phyloP scores from a whole-genome alignment of 257 asterid species.

The Solanum tarijense region DNA sequence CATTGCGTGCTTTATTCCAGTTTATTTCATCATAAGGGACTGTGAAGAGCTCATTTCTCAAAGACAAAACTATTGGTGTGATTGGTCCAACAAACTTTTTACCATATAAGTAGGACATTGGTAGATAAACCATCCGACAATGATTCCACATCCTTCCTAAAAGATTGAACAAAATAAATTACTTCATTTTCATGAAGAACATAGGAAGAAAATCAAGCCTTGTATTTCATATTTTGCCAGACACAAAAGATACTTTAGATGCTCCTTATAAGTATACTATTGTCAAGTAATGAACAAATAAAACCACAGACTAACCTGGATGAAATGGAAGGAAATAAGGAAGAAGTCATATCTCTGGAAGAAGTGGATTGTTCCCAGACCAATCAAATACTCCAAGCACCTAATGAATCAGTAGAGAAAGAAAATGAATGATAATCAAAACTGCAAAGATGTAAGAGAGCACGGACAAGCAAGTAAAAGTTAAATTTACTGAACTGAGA shows the following conservation, averaged over 20 bases:
- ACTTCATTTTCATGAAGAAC: no score
- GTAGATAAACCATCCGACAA: constrained; percentile 95
- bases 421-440: not conserved
- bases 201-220: not conserved
- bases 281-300: not conserved
- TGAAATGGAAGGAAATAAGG: constrained; percentile 86
- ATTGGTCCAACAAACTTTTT: constrained; percentile 83
- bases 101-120: constrained; percentile 91
- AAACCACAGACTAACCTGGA: constrained; percentile 50
- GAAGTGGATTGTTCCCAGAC: constrained; percentile 98
- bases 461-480: not conserved
- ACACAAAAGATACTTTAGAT: not conserved
- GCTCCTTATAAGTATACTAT: not conserved
- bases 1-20: constrained; percentile 76
- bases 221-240: not conserved
- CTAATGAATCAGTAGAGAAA: constrained; percentile 6
- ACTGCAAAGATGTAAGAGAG: not conserved
- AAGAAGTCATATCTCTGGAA: constrained; percentile 92
- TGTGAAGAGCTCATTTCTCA: constrained; percentile 74
- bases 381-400: constrained; percentile 94
- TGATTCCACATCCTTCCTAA: constrained; percentile 99
- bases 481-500: constrained; percentile 46
- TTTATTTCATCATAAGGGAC: constrained; percentile 80
- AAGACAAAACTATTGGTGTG: constrained; percentile 71
- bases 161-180: not conserved